phyloP scores from a whole-genome alignment of 2,329 filamentous ascomycete genomes.

The Aaosphaeria pasadenensis region DNA sequence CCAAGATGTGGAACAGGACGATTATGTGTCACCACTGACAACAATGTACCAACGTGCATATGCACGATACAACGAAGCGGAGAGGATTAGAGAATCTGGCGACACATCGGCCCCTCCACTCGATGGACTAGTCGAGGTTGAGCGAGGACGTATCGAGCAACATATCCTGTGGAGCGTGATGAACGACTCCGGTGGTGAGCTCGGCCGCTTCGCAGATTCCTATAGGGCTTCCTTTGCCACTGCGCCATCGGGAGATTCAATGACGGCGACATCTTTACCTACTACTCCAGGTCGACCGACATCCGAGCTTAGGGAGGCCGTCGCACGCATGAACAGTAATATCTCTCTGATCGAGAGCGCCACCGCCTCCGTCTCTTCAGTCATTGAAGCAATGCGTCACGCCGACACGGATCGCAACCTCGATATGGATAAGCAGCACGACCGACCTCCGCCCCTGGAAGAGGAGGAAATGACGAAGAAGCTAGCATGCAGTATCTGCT shows the following conservation, averaged over 20 bases:
- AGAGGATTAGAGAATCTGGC: constrained; percentile 27
- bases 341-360: background rate
- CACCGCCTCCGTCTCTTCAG: background rate
- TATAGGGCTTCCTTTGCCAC: background rate
- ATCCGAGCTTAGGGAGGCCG: background rate
- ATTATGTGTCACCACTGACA: constrained; percentile 48
- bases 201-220: background rate
- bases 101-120: constrained; percentile 17
- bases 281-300: background rate
- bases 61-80: constrained; percentile 43
- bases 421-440: constrained; percentile 11
- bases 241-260: background rate
- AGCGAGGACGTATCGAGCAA: constrained; percentile 29
- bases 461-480: constrained; percentile 50
- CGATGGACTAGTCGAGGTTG: constrained; percentile 17
- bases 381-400: background rate
- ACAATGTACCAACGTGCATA: constrained; percentile 46
- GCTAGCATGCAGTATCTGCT: constrained; percentile 54
- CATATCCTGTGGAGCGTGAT: constrained; percentile 32
- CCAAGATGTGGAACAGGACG: constrained; percentile 46
- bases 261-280: constrained; percentile 1
- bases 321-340: background rate
- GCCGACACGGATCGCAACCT: background rate
- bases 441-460: constrained; percentile 46
- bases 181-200: constrained; percentile 6